Conservation (phyloP, 2,329 filamentous ascomycete genomes). For the Lachnellula arida region DNA sequence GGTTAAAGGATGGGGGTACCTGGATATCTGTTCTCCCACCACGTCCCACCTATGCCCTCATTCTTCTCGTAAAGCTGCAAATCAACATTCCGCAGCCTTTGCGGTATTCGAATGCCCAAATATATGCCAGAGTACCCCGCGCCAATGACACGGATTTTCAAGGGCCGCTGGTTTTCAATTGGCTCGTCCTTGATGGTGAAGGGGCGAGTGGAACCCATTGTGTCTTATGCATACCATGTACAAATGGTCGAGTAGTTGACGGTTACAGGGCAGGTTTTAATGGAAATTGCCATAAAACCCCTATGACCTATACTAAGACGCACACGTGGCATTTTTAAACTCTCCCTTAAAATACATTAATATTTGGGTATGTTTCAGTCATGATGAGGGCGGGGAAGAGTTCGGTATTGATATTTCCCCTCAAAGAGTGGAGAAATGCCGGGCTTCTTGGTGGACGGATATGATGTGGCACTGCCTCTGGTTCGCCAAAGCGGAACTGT, state of each 20-base stretch:
- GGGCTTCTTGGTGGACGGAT: too few relatives aligned
- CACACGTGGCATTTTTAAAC: too few relatives aligned
- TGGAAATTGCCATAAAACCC: not conserved
- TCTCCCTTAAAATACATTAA: too few relatives aligned
- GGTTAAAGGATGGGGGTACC: slow-evolving; percentile 5
- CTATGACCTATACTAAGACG: too few relatives aligned
- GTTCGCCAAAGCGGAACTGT: too few relatives aligned
- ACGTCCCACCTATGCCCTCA: slow-evolving; percentile 47
- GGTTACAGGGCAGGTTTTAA: not conserved
- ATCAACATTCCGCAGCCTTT: slow-evolving; percentile 27
- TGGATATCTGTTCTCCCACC: slow-evolving; percentile 45
- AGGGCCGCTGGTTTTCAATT: slow-evolving; percentile 24
- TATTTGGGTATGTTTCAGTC: too few relatives aligned
- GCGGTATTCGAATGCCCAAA: slow-evolving; percentile 28
- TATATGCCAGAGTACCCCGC: slow-evolving; percentile 33
- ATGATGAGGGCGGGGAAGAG: too few relatives aligned
- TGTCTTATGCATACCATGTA: not conserved
- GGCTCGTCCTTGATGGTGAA: slow-evolving; percentile 26
- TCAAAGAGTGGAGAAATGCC: too few relatives aligned
- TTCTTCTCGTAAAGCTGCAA: slow-evolving; percentile 50
- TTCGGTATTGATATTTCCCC: too few relatives aligned
- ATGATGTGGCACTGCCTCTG: too few relatives aligned
- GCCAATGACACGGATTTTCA: slow-evolving; percentile 30
- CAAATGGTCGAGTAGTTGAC: not conserved
- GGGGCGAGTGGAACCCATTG: not conserved